Conservation (phyloP, 2,329 filamentous ascomycete genomes). For the Diaporthe sp. region DNA sequence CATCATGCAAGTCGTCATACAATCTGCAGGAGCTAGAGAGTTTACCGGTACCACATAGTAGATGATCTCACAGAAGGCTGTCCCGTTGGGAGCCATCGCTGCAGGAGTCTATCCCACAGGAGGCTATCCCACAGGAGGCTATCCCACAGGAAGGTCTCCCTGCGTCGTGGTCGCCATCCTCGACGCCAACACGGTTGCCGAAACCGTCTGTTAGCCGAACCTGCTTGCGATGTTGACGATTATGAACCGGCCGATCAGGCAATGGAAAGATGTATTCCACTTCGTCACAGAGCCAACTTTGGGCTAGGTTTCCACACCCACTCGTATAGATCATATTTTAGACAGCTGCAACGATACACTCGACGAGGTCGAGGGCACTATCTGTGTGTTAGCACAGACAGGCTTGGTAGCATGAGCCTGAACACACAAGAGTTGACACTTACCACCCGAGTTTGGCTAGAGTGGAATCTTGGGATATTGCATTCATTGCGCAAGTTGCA, state of each 20-base stretch:
- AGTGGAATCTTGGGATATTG: neutral
- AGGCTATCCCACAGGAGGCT: no score
- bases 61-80: no score
- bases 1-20: no score
- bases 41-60: no score
- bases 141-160: no score
- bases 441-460: neutral
- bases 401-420: neutral
- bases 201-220: neutral
- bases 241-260: slow-evolving; percentile 18
- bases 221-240: neutral
- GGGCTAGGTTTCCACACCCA: neutral
- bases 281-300: neutral
- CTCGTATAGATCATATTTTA: neutral
- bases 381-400: neutral
- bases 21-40: no score
- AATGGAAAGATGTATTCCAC: slow-evolving; percentile 33
- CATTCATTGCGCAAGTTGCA: neutral
- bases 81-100: no score
- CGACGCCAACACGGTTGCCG: neutral
- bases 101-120: no score
- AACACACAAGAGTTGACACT: neutral
- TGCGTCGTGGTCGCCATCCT: neutral
- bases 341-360: slow-evolving; percentile 1
- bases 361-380: slow-evolving; percentile 10